Evolutionary conservation across 352 stramenopile species (phyloP).

Genomic region (Globisporangium orthogonon): DNA sequence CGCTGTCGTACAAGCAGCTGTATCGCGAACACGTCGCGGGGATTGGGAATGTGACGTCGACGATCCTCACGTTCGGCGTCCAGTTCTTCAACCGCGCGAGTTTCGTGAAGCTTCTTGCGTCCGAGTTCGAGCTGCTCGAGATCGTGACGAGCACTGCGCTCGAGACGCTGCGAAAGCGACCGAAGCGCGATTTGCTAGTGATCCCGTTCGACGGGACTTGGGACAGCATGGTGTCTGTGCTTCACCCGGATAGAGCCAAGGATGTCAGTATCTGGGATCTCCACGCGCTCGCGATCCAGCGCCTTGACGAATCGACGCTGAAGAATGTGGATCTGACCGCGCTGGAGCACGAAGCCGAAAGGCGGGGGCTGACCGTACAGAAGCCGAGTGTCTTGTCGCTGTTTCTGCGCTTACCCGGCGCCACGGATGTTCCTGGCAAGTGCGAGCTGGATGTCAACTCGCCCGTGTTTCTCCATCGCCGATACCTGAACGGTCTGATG

Average conservation of each 20-base stretch:
- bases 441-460: constrained; percentile 81
- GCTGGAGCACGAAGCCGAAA: constrained; percentile 36
- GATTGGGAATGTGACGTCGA: constrained; percentile 81
- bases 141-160: constrained; percentile 65
- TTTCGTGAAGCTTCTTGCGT: constrained; percentile 89
- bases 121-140: constrained; percentile 66
- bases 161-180: constrained; percentile 59
- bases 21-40: constrained; percentile 74
- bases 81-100: constrained; percentile 98
- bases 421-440: constrained; percentile 52
- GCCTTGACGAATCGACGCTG: constrained; percentile 27
- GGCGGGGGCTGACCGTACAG: constrained; percentile 30
- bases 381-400: constrained; percentile 28
- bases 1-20: constrained; percentile 88
- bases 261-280: constrained; percentile 61
- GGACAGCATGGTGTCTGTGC: constrained; percentile 33
- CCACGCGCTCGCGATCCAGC: constrained; percentile 56
- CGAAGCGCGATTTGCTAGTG: constrained; percentile 31
- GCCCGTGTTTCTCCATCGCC: constrained; percentile 89
- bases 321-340: constrained; percentile 38
- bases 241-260: constrained; percentile 24
- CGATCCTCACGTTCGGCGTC: constrained; percentile 90
- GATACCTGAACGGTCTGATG: constrained; percentile 94
- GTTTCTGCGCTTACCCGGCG: constrained; percentile 44
- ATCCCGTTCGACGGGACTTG: constrained; percentile 41